Percentiles rank a stretch among this genome's conserved stretches.
Evolutionary conservation across 2,329 filamentous ascomycete species (phyloP).

Genomic region (Aspergillus neotritici): DNA sequence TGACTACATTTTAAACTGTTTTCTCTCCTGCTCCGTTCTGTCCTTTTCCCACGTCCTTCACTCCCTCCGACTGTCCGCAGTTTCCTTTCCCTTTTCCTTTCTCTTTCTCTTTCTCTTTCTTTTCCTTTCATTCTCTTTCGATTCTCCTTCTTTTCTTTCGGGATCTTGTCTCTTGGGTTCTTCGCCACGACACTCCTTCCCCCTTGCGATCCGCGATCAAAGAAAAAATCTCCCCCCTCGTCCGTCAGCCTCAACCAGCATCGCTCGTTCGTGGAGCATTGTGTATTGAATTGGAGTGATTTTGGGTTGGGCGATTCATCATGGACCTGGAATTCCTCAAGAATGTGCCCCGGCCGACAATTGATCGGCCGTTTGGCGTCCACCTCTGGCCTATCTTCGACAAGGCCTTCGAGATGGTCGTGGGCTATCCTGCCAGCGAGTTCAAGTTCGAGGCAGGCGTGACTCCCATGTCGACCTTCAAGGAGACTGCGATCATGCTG

Average conservation of each 20-base stretch:
- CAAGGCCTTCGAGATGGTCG: conserved; percentile 69
- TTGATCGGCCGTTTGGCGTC: conserved; percentile 89
- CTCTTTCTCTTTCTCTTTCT: conserved; percentile 42
- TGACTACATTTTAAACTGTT: not conserved
- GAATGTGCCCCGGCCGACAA: conserved; percentile 62
- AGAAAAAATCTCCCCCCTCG: conserved; percentile 1
- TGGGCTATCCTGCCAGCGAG: conserved; percentile 77
- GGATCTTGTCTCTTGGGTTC: conserved; percentile 59
- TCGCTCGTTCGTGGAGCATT: too few relatives aligned
- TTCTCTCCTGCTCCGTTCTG: conserved; percentile 8
- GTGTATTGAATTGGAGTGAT: too few relatives aligned
- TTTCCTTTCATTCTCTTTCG: conserved; percentile 56
- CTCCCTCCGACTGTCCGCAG: conserved; percentile 11
- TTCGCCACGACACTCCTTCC: conserved; percentile 6
- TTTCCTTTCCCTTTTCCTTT: conserved; percentile 12
- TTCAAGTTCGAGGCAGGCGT: conserved; percentile 76
- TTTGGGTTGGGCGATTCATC: conserved; percentile 15
- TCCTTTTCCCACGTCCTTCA: conserved; percentile 11
- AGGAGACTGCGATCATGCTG: conserved; percentile 73
- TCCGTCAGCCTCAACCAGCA: not conserved
- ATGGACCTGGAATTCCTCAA: conserved; percentile 48
- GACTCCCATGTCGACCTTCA: conserved; percentile 86
- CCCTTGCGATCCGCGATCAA: not conserved
- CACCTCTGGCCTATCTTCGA: conserved; percentile 92
- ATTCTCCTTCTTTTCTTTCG: conserved; percentile 52